phyloP scores from a whole-genome alignment of 108 stramenopile genomes.

The Pseudonitzschia multiseries region DNA sequence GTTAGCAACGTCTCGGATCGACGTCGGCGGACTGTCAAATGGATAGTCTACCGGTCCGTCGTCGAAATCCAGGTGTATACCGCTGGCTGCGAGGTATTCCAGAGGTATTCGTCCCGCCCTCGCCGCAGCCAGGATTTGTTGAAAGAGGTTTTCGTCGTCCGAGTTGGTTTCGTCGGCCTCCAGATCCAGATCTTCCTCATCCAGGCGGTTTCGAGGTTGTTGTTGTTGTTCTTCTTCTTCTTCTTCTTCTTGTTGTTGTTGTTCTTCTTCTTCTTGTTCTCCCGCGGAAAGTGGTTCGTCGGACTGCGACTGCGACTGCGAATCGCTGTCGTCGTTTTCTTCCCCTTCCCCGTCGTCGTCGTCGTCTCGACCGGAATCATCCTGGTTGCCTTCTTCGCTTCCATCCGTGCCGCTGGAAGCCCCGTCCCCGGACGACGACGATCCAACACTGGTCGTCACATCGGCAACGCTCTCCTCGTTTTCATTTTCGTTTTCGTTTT shows the following conservation, averaged over 20 bases:
- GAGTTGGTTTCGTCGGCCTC: conserved; percentile 18
- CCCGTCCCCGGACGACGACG: background rate
- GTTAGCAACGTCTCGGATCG: conserved; percentile 41
- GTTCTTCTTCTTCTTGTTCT: conserved; percentile 16
- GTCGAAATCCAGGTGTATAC: conserved; percentile 9
- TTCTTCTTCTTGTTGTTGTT: background rate
- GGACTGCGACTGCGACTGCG: background rate
- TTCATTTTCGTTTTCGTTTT: too few relatives aligned
- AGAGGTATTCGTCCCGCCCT: conserved; percentile 21
- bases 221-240: conserved; percentile 12
- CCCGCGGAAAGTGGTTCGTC: background rate
- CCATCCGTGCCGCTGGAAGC: background rate
- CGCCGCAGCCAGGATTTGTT: conserved; percentile 21
- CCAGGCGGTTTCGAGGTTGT: background rate
- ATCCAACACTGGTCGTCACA: too few relatives aligned
- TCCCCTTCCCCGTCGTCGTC: background rate
- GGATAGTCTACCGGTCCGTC: conserved; percentile 45
- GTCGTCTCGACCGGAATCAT: conserved; percentile 12
- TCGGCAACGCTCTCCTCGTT: too few relatives aligned
- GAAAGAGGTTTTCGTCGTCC: conserved; percentile 20
- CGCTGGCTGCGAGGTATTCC: conserved; percentile 16
- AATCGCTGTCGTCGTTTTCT: conserved; percentile 6
- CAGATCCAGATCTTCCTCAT: conserved; percentile 9
- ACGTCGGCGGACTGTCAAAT: conserved; percentile 38
- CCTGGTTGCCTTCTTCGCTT: background rate